A percentile compares a stretch with the other conserved stretches of the same genome.
Conservation (phyloP, 2,329 filamentous ascomycete genomes). For the Beauveria sp. region DNA sequence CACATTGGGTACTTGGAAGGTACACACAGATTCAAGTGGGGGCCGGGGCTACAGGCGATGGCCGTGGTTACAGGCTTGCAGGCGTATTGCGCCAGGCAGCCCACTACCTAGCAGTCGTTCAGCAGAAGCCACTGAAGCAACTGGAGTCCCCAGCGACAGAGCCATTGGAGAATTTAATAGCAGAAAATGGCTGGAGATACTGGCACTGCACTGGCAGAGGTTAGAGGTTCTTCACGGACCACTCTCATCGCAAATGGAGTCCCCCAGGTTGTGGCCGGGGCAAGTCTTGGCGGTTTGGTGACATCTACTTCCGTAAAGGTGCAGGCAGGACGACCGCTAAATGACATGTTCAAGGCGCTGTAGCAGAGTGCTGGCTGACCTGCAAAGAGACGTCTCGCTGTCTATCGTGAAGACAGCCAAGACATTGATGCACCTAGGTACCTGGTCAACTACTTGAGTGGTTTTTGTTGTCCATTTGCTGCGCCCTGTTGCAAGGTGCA, state of each 20-base stretch:
- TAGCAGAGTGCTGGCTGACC: too few relatives aligned
- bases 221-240: not conserved
- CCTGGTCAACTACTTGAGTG: not conserved
- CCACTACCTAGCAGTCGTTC: too few relatives aligned
- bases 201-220: too few relatives aligned
- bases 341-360: too few relatives aligned
- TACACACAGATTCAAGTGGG: too few relatives aligned
- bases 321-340: not conserved
- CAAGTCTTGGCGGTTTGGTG: not conserved
- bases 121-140: not conserved
- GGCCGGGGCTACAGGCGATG: not conserved
- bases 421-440: not conserved
- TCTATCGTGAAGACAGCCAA: not conserved
- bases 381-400: too few relatives aligned
- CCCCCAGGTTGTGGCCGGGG: not conserved
- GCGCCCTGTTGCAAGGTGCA: constrained; percentile 1
- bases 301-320: not conserved
- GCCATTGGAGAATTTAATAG: not conserved
- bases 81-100: too few relatives aligned
- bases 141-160: not conserved
- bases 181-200: too few relatives aligned
- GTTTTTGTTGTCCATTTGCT: not conserved
- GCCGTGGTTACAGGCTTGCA: too few relatives aligned
- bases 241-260: not conserved
- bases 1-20: not conserved